These are phyloP conservation scores for Mycena indigotica DNA, from an alignment of 768 basidiomycete species.

Conservation along the genomic window DNA sequence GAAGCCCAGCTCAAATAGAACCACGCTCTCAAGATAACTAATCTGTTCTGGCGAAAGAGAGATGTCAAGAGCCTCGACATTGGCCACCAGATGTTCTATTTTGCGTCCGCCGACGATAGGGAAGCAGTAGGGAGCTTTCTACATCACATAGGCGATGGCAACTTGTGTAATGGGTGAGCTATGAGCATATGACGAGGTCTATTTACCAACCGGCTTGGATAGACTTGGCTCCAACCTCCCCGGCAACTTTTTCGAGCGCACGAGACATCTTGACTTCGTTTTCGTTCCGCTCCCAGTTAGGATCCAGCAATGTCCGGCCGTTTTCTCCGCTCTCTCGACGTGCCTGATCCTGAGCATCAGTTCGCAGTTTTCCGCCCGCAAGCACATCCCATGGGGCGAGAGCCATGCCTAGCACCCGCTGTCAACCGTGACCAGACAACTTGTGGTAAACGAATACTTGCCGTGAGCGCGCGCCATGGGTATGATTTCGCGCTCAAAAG, in stretches of 20 bases:
- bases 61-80: slow-evolving; percentile 43
- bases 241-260: slow-evolving; percentile 42
- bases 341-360: slow-evolving; percentile 33
- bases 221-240: slow-evolving; percentile 40
- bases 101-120: slow-evolving; percentile 44
- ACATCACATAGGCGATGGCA: slow-evolving; percentile 32
- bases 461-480: slow-evolving; percentile 30
- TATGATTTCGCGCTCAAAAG: slow-evolving; percentile 49
- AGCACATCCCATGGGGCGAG: slow-evolving; percentile 42
- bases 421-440: slow-evolving; percentile 7
- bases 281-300: slow-evolving; percentile 27
- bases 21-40: slow-evolving; percentile 33
- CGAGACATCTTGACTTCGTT: slow-evolving; percentile 34
- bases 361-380: slow-evolving; percentile 31
- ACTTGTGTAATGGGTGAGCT: slow-evolving; percentile 21
- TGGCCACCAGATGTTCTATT: slow-evolving; percentile 41
- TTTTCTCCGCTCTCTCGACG: slow-evolving; percentile 31
- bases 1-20: slow-evolving; percentile 44
- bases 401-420: slow-evolving; percentile 27
- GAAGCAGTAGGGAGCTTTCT: slow-evolving; percentile 46
- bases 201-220: slow-evolving; percentile 28
- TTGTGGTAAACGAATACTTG: slow-evolving; percentile 39
- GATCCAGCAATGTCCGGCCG: slow-evolving; percentile 36
- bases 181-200: background rate
- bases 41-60: slow-evolving; percentile 38